A percentile compares a stretch with the other conserved stretches of the same genome.
phyloP scores from a whole-genome alignment of 2,329 filamentous ascomycete species.

The Phoma sp. region DNA sequence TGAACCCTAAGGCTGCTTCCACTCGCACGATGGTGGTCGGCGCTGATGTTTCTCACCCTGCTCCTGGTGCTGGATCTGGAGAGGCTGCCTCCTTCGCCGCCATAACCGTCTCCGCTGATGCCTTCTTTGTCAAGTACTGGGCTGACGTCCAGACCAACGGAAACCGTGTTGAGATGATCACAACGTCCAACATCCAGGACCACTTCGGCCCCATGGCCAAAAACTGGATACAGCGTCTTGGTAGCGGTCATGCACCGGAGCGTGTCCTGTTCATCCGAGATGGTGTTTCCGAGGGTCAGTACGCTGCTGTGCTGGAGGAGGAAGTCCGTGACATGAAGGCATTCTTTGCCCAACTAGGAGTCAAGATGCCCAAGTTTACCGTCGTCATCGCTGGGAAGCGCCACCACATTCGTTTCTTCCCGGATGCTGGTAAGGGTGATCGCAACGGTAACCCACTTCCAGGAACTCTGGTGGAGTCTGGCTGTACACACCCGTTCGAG shows the following conservation, averaged over 20 bases:
- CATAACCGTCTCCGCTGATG: conserved; percentile 81
- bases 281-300: conserved; percentile 87
- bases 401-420: conserved; percentile 93
- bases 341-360: conserved; percentile 56
- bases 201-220: conserved; percentile 70
- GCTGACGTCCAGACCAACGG: conserved; percentile 85
- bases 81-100: conserved; percentile 77
- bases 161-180: conserved; percentile 79
- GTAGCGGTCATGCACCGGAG: conserved; percentile 64
- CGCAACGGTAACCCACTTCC: conserved; percentile 82
- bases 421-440: conserved; percentile 67
- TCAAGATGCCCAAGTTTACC: conserved; percentile 69
- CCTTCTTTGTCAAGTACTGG: conserved; percentile 73
- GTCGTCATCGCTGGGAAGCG: conserved; percentile 92
- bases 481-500: conserved; percentile 89
- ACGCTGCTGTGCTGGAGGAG: conserved; percentile 76
- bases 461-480: conserved; percentile 84
- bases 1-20: conserved; percentile 23
- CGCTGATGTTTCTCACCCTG: conserved; percentile 85
- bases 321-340: conserved; percentile 77
- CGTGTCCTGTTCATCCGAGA: conserved; percentile 93
- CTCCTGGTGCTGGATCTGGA: conserved; percentile 59
- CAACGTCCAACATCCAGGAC: conserved; percentile 66
- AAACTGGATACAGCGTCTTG: conserved; percentile 67
- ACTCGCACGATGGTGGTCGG: conserved; percentile 79